Base-by-base conservation (phyloP, 345 rosid genomes). In the Syzygium jambos region DNA sequence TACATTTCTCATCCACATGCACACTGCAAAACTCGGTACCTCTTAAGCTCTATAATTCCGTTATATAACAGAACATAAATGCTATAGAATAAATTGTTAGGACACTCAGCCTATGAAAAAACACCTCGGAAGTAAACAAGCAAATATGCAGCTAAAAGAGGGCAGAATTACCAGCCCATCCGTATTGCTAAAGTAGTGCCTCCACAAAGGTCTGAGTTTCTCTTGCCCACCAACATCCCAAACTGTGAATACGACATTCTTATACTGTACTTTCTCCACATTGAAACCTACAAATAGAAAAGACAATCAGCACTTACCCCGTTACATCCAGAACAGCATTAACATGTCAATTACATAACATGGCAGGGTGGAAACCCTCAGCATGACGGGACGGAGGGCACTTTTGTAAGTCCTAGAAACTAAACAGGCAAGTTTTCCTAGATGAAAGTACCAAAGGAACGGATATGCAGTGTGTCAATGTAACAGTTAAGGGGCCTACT, bases 211-310 rank as follows among this genome's bases (percentile, higher is more conserved):
- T 92, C 99, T 94, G 57, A 96, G 90, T 92, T 98, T 98, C 94
- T 96, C 99, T 91, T 96, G 99, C 51, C 99, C 99, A 86, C 99
- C 98, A 86, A 96, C 98, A 88, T 98, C 99, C 99, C 99, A 98
- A 85, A 96, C 99, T 27, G 98, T 98, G 93, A 98, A 98, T 57
- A 96, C 86, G 85, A 98, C 99, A 93, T 98, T 96, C 95, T 98
- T 98, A 91, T 98, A 98, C 93, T 96, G 98, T 63, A 98, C 99
- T 92, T 98, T 96, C 98, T 98, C 99, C 88, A 98, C 99, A 82
- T 98, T 98, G 94, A 98, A 98, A 88, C 99, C 99, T 98, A 87
- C 57, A 92, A 55, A 90, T 88, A 88, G 14, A 52, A 84, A 53
- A 78, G 15, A 53, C 43, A 10, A 29, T 73, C 85, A 27, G 85